A percentile compares a stretch with the other conserved stretches of the same genome.
These are phyloP conservation scores for Microcera coccophila DNA, from an alignment of 2,329 filamentous ascomycete species.

Conservation along the genomic window DNA sequence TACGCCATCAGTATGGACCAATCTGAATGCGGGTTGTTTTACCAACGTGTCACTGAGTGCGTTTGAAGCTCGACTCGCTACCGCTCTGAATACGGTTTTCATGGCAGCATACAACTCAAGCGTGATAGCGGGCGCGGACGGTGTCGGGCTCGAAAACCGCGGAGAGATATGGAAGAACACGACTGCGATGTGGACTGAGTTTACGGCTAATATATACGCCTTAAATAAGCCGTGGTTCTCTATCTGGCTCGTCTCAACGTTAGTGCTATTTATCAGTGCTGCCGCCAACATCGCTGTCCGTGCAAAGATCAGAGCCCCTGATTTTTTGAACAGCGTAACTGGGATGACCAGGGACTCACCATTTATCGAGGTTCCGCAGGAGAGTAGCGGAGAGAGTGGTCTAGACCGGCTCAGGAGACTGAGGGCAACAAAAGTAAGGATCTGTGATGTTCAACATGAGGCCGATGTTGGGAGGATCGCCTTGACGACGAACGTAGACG, in stretches of 20 bases:
- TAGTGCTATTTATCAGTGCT: neutral
- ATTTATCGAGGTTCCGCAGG: constrained; percentile 1
- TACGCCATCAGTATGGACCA: neutral
- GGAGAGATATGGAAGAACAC: neutral
- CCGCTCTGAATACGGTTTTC: neutral
- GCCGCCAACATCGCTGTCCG: neutral
- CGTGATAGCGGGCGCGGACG: neutral
- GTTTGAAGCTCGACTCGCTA: neutral
- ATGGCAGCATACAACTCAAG: neutral
- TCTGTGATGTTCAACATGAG: constrained; percentile 2
- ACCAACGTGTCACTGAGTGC: neutral
- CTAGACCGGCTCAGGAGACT: constrained; percentile 1
- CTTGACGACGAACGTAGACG: constrained; percentile 1
- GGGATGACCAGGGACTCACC: constrained; percentile 6
- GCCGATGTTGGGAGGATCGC: constrained; percentile 1
- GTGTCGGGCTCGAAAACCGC: neutral
- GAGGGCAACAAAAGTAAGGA: neutral
- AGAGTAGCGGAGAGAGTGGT: constrained; percentile 2
- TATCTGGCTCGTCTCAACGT: constrained; percentile 1
- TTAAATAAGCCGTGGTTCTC: constrained; percentile 4
- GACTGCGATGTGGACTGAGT: constrained; percentile 4
- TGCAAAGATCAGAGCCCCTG: constrained; percentile 2
- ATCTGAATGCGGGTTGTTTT: neutral
- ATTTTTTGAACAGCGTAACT: constrained; percentile 7
- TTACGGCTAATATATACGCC: constrained; percentile 1